Percentiles rank a stretch among this genome's conserved stretches.
These are phyloP conservation scores for Flammula alnicola DNA, from an alignment of 1,284 basidiomycete genomes.

Conservation along the genomic window DNA sequence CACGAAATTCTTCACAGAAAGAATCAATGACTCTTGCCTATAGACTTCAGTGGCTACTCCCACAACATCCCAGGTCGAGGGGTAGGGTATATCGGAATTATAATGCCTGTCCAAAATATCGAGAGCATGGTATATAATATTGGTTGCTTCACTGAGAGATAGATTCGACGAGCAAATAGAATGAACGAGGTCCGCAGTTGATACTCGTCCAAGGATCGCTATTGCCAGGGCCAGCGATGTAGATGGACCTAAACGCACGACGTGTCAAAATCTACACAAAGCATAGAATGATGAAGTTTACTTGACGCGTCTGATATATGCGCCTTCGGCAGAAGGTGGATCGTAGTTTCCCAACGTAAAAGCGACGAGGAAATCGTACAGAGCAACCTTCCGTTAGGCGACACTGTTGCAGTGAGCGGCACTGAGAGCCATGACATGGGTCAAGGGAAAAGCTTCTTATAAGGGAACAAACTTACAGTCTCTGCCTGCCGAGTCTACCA, in stretches of 20 bases:
- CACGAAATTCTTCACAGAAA: not conserved
- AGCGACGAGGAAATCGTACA: conserved; percentile 54
- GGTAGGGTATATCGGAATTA: conserved; percentile 37
- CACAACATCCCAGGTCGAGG: conserved; percentile 49
- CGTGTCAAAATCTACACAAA: not conserved
- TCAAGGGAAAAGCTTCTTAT: not conserved
- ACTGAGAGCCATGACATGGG: conserved; percentile 38
- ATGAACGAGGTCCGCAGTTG: conserved; percentile 60
- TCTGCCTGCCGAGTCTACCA: conserved; percentile 46
- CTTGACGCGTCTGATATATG: conserved; percentile 7
- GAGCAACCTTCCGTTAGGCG: conserved; percentile 60
- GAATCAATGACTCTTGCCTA: conserved; percentile 39
- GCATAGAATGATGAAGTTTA: not conserved
- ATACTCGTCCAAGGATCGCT: conserved; percentile 49
- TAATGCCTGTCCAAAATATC: conserved; percentile 43
- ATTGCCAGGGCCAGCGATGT: conserved; percentile 43
- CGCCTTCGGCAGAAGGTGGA: conserved; percentile 55
- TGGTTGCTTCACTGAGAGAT: conserved; percentile 42
- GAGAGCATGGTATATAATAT: conserved; percentile 49
- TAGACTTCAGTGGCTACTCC: conserved; percentile 64
- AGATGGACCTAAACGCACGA: conserved; percentile 15
- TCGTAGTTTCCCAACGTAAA: conserved; percentile 42
- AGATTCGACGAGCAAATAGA: conserved; percentile 47
- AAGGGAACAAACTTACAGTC: conserved; percentile 44
- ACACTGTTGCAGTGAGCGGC: conserved; percentile 47